A percentile compares a stretch with the other conserved stretches of the same genome.
phyloP scores from a whole-genome alignment of 2,329 filamentous ascomycete species.

The Talaromyces albobiverticillius region DNA sequence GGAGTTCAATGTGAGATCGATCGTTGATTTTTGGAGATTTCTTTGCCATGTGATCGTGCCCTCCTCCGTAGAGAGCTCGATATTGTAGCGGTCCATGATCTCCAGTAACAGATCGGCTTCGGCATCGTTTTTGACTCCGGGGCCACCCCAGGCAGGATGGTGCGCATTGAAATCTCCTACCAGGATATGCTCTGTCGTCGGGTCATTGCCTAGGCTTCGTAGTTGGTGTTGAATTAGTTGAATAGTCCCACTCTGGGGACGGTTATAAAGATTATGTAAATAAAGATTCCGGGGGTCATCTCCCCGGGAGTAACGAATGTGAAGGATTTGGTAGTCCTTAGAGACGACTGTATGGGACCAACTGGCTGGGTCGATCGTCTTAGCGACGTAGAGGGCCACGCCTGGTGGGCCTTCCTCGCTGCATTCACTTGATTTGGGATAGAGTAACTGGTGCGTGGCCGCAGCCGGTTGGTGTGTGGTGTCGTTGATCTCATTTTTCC shows the following conservation, averaged over 20 bases:
- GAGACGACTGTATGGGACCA: background rate
- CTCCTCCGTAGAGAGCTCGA: background rate
- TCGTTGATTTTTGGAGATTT: background rate
- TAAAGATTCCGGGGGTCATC: background rate
- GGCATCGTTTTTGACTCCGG: slow-evolving; percentile 10
- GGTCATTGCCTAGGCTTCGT: background rate
- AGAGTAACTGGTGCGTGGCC: slow-evolving; percentile 20
- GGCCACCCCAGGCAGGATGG: slow-evolving; percentile 19
- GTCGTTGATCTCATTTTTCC: slow-evolving; percentile 19
- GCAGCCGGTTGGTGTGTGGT: slow-evolving; percentile 23
- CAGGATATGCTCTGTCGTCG: slow-evolving; percentile 13
- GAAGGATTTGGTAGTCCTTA: background rate
- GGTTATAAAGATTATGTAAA: background rate
- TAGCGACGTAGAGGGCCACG: background rate
- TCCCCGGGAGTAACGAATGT: background rate
- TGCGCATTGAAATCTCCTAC: slow-evolving; percentile 22
- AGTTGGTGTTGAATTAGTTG: background rate
- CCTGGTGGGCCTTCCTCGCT: background rate
- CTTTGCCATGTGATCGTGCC: background rate
- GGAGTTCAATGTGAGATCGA: background rate
- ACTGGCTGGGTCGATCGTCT: background rate
- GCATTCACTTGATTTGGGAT: slow-evolving; percentile 8
- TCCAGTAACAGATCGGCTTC: background rate
- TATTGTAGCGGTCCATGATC: background rate
- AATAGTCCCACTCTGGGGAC: background rate